Base-by-base conservation (phyloP, 768 basidiomycete species). In the Trametes coccinea region DNA sequence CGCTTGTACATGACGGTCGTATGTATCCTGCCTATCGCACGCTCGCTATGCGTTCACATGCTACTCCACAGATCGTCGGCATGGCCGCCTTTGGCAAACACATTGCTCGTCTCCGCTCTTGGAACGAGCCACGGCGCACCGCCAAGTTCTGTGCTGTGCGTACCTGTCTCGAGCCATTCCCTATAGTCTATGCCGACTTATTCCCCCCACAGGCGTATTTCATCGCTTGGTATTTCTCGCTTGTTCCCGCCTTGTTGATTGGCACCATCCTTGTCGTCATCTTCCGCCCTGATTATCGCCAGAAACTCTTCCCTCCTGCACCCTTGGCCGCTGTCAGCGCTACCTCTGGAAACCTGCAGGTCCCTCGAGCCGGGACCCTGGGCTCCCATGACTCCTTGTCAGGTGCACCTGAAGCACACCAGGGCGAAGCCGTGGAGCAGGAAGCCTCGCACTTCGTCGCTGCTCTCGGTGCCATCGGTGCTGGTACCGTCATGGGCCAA, bases 1-100 rank as follows among this genome's bases (percentile, higher is more conserved):
- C 63, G 79, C 2, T 61, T 79, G 22, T 80, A 80, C 61, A 68
- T 77, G 55, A 74, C 73, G 5, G 72, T 79, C 46, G 69, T 73
- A 67, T 34, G 72, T 71, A 34, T 43, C 16, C n/a, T 50, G 37
- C 2, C 31, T 43, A 1, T 46, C 5, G 41, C 14, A 9, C 3
- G 2, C 31, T 17, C 22, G 22, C n/a, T 11, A 45, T 43, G 31
- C 56, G 13, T 57, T 57, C 41, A 40, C 31, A 22, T 13, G 5
- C 34, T 37, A 5, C 13, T 14, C 34, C 34, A 3, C 37, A 72
- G 71, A 71, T 76, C 39, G 68, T 76, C 9, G 74, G 76, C 0
- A 31, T 72, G 31, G 66, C 75, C 2, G 61, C 69, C 0, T 68
- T 74, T 49, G 68, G 67, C 5, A 77, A 74, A 64, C 78, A 80